Evolutionary conservation across 2,329 filamentous ascomycete genomes (phyloP).

Genomic region (Celoporthe dispersa): DNA sequence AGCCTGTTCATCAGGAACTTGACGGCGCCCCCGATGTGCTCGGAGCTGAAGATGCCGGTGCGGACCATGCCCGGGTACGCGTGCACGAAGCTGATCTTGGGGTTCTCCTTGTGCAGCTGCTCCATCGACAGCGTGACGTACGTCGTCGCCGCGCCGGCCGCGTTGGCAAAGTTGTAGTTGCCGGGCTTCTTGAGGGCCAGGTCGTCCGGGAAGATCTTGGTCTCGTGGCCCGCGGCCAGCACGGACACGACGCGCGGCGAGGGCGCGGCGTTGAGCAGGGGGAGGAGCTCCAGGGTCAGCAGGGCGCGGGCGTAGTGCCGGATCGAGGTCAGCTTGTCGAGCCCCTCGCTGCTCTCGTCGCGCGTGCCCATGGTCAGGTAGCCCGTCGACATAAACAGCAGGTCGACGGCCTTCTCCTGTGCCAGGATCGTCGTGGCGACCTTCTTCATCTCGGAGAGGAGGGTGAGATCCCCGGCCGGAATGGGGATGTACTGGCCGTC

Average conservation of each 20-base stretch:
- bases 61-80: slow-evolving; percentile 39
- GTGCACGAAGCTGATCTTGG: slow-evolving; percentile 42
- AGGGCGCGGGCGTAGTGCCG: slow-evolving; percentile 58
- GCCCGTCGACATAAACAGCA: slow-evolving; percentile 45
- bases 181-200: slow-evolving; percentile 45
- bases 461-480: slow-evolving; percentile 42
- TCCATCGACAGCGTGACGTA: slow-evolving; percentile 54
- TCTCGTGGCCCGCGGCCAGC: slow-evolving; percentile 54
- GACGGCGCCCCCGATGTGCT: neutral
- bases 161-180: slow-evolving; percentile 39
- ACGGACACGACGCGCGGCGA: slow-evolving; percentile 54
- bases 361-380: slow-evolving; percentile 40
- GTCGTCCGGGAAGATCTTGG: slow-evolving; percentile 48
- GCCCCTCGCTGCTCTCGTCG: slow-evolving; percentile 54
- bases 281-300: slow-evolving; percentile 55
- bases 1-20: neutral
- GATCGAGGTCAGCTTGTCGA: slow-evolving; percentile 53
- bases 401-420: slow-evolving; percentile 40
- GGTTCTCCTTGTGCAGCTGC: slow-evolving; percentile 48
- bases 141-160: slow-evolving; percentile 48
- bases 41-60: slow-evolving; percentile 5
- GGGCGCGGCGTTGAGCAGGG: slow-evolving; percentile 42
- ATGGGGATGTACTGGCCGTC: slow-evolving; percentile 46
- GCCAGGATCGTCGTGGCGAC: slow-evolving; percentile 38
- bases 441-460: slow-evolving; percentile 41